Conservation (phyloP, 1,284 basidiomycete genomes). For the Naganishia albida region DNA sequence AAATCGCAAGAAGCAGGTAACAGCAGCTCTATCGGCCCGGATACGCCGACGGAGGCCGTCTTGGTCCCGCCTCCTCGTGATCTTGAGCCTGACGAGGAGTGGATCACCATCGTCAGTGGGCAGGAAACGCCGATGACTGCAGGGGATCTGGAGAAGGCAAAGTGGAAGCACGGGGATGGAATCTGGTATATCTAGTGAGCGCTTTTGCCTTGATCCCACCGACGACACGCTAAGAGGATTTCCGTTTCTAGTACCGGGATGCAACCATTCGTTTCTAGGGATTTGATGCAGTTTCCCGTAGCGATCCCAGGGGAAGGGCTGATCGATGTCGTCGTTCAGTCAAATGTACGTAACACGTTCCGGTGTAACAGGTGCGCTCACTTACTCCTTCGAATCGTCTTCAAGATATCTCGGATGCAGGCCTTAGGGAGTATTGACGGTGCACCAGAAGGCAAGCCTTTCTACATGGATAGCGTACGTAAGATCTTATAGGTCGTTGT, state of each 20-base stretch:
- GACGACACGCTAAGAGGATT: neutral
- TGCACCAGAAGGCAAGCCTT: constrained; percentile 67
- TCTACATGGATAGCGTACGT: constrained; percentile 67
- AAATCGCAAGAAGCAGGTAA: constrained; percentile 41
- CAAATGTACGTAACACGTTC: constrained; percentile 63
- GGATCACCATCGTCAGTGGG: constrained; percentile 46
- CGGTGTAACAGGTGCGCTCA: no score
- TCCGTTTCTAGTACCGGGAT: constrained; percentile 54
- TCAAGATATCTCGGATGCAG: constrained; percentile 15
- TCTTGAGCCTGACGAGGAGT: constrained; percentile 46
- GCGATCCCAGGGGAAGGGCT: constrained; percentile 75
- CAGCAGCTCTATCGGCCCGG: constrained; percentile 41
- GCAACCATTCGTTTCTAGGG: constrained; percentile 61
- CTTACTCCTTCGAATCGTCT: no score
- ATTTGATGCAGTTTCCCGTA: constrained; percentile 84
- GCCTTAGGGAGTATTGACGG: constrained; percentile 60
- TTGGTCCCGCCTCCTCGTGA: constrained; percentile 36
- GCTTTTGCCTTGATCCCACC: constrained; percentile 3
- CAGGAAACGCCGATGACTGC: constrained; percentile 1
- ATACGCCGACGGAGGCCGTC: constrained; percentile 33
- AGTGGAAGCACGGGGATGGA: constrained; percentile 72
- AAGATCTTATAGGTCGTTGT: neutral
- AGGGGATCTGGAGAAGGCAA: constrained; percentile 13
- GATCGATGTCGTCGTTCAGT: constrained; percentile 75
- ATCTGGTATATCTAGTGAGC: constrained; percentile 72